Percentiles rank a stretch among this genome's conserved stretches.
phyloP scores from a whole-genome alignment of 306 rosid genomes.

The Gleditsia sinensis region DNA sequence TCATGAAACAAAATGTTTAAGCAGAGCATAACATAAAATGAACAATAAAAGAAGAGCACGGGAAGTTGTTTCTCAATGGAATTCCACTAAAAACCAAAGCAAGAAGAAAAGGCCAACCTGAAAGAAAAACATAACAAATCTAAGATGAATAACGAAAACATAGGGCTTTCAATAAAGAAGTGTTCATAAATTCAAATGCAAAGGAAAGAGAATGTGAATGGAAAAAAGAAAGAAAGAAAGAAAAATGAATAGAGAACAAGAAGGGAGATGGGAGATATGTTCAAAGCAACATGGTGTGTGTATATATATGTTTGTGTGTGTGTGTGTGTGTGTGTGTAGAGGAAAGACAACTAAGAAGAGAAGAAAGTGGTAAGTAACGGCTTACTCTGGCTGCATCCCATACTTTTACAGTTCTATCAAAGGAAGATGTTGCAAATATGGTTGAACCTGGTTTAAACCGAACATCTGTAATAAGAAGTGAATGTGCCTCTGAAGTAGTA shows the following conservation, averaged over 20 bases:
- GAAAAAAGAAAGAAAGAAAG: background rate
- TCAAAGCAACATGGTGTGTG: background rate
- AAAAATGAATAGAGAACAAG: slow-evolving; percentile 8
- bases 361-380: slow-evolving; percentile 23
- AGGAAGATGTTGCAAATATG: slow-evolving; percentile 70
- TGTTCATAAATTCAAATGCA: background rate
- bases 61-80: background rate
- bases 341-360: slow-evolving; percentile 20
- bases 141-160: background rate
- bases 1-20: background rate
- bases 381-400: slow-evolving; percentile 72
- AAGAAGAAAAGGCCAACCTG: background rate
- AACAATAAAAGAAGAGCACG: background rate
- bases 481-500: slow-evolving; percentile 52
- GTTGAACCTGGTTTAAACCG: slow-evolving; percentile 58
- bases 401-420: slow-evolving; percentile 58
- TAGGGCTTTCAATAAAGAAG: background rate
- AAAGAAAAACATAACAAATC: background rate
- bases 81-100: background rate
- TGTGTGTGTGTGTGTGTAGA: background rate
- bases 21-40: background rate
- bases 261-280: slow-evolving; percentile 8
- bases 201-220: slow-evolving; percentile 4
- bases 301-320: background rate
- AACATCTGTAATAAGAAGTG: slow-evolving; percentile 59